Conservation (phyloP, 495 filamentous ascomycete genomes). For the Physcia stellaris region DNA sequence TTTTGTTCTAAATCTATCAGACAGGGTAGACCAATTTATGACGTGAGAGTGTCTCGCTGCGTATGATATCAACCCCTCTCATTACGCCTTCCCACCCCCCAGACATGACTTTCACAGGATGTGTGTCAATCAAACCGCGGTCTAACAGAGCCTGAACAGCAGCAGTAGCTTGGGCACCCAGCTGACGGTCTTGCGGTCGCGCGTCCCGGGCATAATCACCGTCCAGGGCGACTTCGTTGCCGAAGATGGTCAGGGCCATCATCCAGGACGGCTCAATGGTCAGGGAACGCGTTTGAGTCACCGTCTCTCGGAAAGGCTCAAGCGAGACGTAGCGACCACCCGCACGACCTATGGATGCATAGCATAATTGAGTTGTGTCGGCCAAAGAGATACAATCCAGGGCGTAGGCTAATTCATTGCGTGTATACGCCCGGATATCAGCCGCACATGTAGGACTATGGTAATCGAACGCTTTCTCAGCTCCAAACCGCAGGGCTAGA, state of each 20-base stretch:
- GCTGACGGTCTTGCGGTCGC: no score
- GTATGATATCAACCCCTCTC: no score
- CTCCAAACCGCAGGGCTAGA: slow-evolving; percentile 22
- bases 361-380: background rate
- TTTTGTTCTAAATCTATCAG: no score
- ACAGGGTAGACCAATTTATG: background rate
- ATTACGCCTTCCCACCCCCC: no score
- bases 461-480: slow-evolving; percentile 30
- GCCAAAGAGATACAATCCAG: slow-evolving; percentile 26
- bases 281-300: background rate
- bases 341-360: background rate
- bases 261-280: slow-evolving; percentile 19
- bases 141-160: no score
- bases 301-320: background rate
- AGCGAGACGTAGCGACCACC: no score
- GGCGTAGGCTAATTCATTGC: slow-evolving; percentile 15
- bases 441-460: slow-evolving; percentile 17
- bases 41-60: background rate
- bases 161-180: no score
- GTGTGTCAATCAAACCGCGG: no score
- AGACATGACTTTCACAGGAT: no score
- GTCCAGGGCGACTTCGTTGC: slow-evolving; percentile 13
- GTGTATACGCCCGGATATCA: slow-evolving; percentile 22
- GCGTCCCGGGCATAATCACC: slow-evolving; percentile 18
- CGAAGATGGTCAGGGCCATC: slow-evolving; percentile 19